Percentiles rank a stretch among this genome's conserved stretches.
Conservation (phyloP, 192 early-diverging fungal genomes). For the Entomortierella beljakovae region DNA sequence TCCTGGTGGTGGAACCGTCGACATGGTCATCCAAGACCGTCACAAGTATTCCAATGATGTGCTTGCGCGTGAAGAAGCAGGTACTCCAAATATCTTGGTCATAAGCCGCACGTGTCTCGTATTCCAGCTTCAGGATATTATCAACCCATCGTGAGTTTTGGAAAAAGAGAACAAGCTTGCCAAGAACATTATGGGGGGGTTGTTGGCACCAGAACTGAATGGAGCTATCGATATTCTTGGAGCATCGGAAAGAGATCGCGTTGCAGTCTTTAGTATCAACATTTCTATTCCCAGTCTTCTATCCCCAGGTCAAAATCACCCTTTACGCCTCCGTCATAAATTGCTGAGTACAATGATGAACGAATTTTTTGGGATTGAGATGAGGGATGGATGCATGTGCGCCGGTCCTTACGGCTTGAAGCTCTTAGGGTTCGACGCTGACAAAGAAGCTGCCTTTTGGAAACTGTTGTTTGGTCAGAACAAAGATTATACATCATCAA, state of each 20-base stretch:
- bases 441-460: constrained; percentile 31
- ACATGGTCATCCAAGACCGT: constrained; percentile 42
- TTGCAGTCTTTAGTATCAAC: constrained; percentile 45
- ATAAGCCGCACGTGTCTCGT: constrained; percentile 57
- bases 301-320: neutral
- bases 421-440: constrained; percentile 37
- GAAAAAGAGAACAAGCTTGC: constrained; percentile 33
- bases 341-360: constrained; percentile 55
- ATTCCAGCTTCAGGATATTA: constrained; percentile 53
- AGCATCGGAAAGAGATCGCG: constrained; percentile 18
- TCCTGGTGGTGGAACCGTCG: constrained; percentile 58
- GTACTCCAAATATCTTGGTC: constrained; percentile 57
- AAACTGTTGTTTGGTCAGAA: constrained; percentile 27
- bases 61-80: constrained; percentile 55
- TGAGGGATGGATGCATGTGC: constrained; percentile 58
- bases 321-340: constrained; percentile 49
- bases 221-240: constrained; percentile 22
- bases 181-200: constrained; percentile 11
- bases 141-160: constrained; percentile 17
- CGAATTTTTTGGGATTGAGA: constrained; percentile 63
- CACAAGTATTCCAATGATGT: constrained; percentile 41
- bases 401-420: constrained; percentile 45
- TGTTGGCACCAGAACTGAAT: constrained; percentile 8
- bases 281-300: constrained; percentile 13
- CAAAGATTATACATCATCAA: no score